Percentiles rank a stretch among this genome's conserved stretches.
phyloP scores from a whole-genome alignment of 306 rosid species.

The Abrus pulchellus region DNA sequence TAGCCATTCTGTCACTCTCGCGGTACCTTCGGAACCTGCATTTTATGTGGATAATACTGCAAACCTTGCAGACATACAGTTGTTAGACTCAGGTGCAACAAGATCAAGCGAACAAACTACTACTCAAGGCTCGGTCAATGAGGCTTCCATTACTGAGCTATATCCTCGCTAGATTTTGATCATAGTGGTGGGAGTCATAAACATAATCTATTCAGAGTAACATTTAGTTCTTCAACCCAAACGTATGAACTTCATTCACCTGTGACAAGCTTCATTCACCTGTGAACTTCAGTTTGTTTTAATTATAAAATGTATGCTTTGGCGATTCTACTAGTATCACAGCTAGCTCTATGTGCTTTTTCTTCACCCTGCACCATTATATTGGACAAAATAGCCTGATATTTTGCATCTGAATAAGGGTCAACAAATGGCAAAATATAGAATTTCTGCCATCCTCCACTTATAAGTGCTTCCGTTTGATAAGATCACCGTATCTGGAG shows the following conservation, averaged over 20 bases:
- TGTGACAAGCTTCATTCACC: no score
- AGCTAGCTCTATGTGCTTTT: neutral
- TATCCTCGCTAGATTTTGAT: constrained; percentile 48
- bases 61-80: neutral
- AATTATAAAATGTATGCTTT: neutral
- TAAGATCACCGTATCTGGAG: neutral
- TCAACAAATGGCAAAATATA: neutral
- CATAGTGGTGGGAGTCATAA: neutral
- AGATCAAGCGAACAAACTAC: neutral
- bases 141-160: constrained; percentile 46
- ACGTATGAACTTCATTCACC: no score
- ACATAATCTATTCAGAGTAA: neutral
- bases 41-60: constrained; percentile 39
- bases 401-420: neutral
- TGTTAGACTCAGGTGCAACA: neutral
- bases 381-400: neutral
- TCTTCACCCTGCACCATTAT: neutral
- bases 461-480: no score
- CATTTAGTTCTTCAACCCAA: neutral
- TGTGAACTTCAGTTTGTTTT: neutral
- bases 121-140: neutral
- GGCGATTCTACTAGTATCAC: neutral
- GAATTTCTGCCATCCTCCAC: no score
- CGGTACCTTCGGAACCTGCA: constrained; percentile 53
- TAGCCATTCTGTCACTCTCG: constrained; percentile 46